A percentile compares a stretch with the other conserved stretches of the same genome.
phyloP scores from a whole-genome alignment of 176 grass and related monocot species.

The Avena insularis region DNA sequence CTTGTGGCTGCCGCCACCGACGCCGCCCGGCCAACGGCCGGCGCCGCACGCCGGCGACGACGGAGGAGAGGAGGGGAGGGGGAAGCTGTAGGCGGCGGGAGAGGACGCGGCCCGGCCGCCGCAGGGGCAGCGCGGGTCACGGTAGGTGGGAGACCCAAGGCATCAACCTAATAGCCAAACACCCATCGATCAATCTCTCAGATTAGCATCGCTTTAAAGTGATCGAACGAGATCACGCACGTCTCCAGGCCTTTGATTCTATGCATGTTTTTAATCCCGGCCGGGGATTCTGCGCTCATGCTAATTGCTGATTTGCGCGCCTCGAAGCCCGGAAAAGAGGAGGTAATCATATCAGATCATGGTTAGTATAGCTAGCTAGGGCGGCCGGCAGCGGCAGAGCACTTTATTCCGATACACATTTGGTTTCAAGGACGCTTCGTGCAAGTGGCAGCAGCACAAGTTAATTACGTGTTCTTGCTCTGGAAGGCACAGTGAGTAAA shows the following conservation, averaged over 20 bases:
- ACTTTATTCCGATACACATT: constrained; percentile 30
- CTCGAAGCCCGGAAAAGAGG: constrained; percentile 35
- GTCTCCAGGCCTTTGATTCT: constrained; percentile 1
- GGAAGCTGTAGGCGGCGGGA: no score
- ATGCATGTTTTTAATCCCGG: background rate
- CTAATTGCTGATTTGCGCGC: background rate
- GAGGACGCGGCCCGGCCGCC: no score
- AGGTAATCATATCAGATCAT: background rate
- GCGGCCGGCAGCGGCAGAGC: constrained; percentile 30
- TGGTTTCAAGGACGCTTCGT: background rate
- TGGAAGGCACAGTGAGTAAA: background rate
- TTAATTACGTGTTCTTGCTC: background rate
- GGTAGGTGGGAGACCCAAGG: background rate
- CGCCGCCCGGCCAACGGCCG: no score
- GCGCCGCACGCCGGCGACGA: no score
- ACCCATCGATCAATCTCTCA: background rate
- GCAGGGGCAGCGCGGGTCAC: no score
- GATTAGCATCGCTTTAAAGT: constrained; percentile 32
- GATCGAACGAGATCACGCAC: constrained; percentile 6
- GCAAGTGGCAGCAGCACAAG: background rate
- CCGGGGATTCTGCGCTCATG: background rate
- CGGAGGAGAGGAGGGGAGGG: no score
- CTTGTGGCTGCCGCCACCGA: no score
- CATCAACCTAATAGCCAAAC: constrained; percentile 16
- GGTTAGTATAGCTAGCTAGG: constrained; percentile 11